phyloP scores from a whole-genome alignment of 371 early-diverging fungal species.

The Mucor sp. region DNA sequence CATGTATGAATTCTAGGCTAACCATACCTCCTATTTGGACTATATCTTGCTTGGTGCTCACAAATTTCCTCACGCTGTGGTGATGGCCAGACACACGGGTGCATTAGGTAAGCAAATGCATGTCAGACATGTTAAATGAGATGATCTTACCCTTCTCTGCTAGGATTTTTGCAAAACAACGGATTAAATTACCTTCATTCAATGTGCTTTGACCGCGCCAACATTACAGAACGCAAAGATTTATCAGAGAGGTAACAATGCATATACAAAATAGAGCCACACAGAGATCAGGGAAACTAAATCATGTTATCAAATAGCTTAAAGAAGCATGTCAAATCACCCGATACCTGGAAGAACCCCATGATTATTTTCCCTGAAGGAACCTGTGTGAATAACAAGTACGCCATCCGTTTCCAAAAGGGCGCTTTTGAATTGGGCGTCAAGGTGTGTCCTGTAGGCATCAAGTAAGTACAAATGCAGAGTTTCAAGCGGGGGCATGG shows the following conservation, averaged over 20 bases:
- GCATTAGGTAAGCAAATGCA: slow-evolving; percentile 27
- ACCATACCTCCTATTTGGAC: slow-evolving; percentile 86
- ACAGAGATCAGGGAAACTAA: neutral
- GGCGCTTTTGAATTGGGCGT: slow-evolving; percentile 86
- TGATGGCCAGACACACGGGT: slow-evolving; percentile 70
- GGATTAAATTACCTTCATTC: slow-evolving; percentile 71
- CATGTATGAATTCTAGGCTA: slow-evolving; percentile 37
- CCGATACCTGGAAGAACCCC: slow-evolving; percentile 42
- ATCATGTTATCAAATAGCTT: slow-evolving; percentile 16
- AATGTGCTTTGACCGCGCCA: slow-evolving; percentile 75
- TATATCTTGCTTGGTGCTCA: slow-evolving; percentile 75
- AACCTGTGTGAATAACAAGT: slow-evolving; percentile 87
- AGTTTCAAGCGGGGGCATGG: neutral
- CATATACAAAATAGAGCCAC: slow-evolving; percentile 38
- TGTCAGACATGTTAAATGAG: neutral
- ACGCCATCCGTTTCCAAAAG: slow-evolving; percentile 84
- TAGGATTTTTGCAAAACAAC: slow-evolving; percentile 72
- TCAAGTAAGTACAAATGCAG: slow-evolving; percentile 29
- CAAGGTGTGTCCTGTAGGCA: slow-evolving; percentile 45
- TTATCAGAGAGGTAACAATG: slow-evolving; percentile 40
- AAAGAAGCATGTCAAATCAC: slow-evolving; percentile 36
- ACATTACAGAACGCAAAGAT: slow-evolving; percentile 62
- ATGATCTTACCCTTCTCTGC: neutral
- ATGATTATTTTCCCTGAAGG: slow-evolving; percentile 91
- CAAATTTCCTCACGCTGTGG: slow-evolving; percentile 76